Evolutionary conservation across 768 basidiomycete species (phyloP).

Genomic region (Tremella yokohamensis): DNA sequence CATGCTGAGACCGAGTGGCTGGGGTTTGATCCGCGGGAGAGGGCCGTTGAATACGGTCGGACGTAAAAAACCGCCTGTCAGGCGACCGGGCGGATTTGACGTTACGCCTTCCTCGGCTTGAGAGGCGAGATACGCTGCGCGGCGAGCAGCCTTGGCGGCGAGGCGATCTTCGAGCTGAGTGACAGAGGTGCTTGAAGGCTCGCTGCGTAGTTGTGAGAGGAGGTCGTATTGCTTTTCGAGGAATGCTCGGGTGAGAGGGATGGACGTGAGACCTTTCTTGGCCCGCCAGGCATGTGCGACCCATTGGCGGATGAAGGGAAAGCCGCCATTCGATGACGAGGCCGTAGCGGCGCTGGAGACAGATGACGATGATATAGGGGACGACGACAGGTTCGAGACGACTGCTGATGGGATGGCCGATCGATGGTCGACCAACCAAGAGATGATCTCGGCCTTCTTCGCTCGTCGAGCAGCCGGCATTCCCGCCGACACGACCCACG

Average conservation of each 20-base stretch:
- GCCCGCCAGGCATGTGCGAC: slow-evolving; percentile 11
- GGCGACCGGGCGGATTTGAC: slow-evolving; percentile 8
- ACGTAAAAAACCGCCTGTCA: slow-evolving; percentile 69
- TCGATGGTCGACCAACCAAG: too few species aligned
- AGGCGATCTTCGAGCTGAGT: slow-evolving; percentile 4
- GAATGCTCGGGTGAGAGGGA: slow-evolving; percentile 7
- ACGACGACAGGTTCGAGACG: too few species aligned
- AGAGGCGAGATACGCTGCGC: background rate
- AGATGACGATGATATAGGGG: too few species aligned
- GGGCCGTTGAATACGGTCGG: slow-evolving; percentile 65
- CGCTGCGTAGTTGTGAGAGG: background rate
- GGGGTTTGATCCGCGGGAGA: slow-evolving; percentile 74
- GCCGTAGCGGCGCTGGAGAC: too few species aligned
- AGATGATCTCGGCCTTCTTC: background rate
- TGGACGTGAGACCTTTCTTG: slow-evolving; percentile 17
- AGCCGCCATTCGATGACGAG: too few species aligned
- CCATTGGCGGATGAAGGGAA: too few species aligned
- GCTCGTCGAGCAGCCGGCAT: background rate
- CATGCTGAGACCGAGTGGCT: slow-evolving; percentile 66
- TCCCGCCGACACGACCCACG: background rate
- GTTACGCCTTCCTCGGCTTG: background rate
- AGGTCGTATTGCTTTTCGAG: slow-evolving; percentile 37
- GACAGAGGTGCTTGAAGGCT: background rate
- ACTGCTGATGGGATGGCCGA: too few species aligned
- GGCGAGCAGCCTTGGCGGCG: background rate